Conservation (phyloP, 345 rosid genomes). For the Lumnitzera racemosa region DNA sequence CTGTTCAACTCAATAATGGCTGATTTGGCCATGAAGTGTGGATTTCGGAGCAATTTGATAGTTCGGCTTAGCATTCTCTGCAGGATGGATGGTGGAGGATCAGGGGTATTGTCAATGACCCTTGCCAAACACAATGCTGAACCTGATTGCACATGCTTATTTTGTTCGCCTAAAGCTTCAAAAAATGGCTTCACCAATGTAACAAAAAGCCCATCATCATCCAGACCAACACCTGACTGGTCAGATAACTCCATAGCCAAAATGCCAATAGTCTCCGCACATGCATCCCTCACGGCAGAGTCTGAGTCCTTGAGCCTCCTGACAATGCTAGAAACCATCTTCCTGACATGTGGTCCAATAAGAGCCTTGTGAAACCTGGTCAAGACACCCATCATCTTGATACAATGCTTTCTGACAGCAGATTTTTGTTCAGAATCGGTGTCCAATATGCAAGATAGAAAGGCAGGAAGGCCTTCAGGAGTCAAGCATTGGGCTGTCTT, state of each 20-base stretch:
- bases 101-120: slow-evolving; percentile 49
- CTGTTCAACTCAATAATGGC: slow-evolving; percentile 70
- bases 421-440: slow-evolving; percentile 68
- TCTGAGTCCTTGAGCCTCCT: slow-evolving; percentile 90
- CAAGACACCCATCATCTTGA: slow-evolving; percentile 57
- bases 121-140: slow-evolving; percentile 83
- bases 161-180: slow-evolving; percentile 92
- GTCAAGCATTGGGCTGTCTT: slow-evolving; percentile 48
- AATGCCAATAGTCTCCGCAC: slow-evolving; percentile 67
- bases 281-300: slow-evolving; percentile 80
- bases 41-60: slow-evolving; percentile 65
- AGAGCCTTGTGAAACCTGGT: slow-evolving; percentile 45
- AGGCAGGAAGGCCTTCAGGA: slow-evolving; percentile 50
- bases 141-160: slow-evolving; percentile 77
- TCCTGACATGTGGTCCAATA: slow-evolving; percentile 40
- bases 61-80: slow-evolving; percentile 71
- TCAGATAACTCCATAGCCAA: slow-evolving; percentile 53
- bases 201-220: slow-evolving; percentile 43
- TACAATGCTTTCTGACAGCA: slow-evolving; percentile 62
- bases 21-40: slow-evolving; percentile 83
- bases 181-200: slow-evolving; percentile 67
- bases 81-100: slow-evolving; percentile 61
- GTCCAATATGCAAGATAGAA: slow-evolving; percentile 73
- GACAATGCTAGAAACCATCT: slow-evolving; percentile 70
- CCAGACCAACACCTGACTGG: slow-evolving; percentile 17